These are phyloP conservation scores for Stylonectria norvegica DNA, from an alignment of 2,329 filamentous ascomycete species.

Conservation along the genomic window DNA sequence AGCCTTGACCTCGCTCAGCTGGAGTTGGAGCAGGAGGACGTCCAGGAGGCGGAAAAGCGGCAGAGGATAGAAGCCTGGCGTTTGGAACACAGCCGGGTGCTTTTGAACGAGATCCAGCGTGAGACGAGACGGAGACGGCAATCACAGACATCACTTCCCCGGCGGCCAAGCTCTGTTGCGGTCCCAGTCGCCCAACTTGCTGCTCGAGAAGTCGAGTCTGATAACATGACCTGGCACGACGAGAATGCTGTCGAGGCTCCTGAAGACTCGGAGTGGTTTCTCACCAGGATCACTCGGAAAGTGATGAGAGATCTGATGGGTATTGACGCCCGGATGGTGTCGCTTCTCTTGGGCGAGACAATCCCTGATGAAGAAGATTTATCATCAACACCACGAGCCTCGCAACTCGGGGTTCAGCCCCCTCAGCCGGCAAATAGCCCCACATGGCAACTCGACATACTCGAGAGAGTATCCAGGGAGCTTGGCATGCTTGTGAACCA, in stretches of 20 bases:
- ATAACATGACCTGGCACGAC: slow-evolving; percentile 51
- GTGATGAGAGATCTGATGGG: slow-evolving; percentile 88
- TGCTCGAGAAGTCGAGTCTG: slow-evolving; percentile 32
- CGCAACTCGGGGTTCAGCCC: slow-evolving; percentile 29
- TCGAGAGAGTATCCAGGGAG: slow-evolving; percentile 83
- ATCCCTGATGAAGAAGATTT: slow-evolving; percentile 54
- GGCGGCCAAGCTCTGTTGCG: slow-evolving; percentile 25
- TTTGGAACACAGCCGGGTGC: slow-evolving; percentile 79
- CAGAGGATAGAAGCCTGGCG: slow-evolving; percentile 89
- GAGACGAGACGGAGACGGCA: slow-evolving; percentile 71
- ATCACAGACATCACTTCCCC: slow-evolving; percentile 49
- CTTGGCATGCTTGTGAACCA: slow-evolving; percentile 80
- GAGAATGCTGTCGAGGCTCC: slow-evolving; percentile 44
- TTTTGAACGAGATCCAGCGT: slow-evolving; percentile 84
- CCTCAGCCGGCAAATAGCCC: slow-evolving; percentile 36
- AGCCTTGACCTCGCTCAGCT: slow-evolving; percentile 50
- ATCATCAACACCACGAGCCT: slow-evolving; percentile 46
- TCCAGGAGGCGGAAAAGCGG: slow-evolving; percentile 69
- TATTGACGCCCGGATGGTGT: slow-evolving; percentile 80
- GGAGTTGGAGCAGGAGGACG: slow-evolving; percentile 51
- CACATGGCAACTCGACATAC: slow-evolving; percentile 69
- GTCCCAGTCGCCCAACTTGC: slow-evolving; percentile 27
- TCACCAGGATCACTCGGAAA: slow-evolving; percentile 76
- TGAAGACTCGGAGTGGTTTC: slow-evolving; percentile 63
- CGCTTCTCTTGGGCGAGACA: slow-evolving; percentile 81